Evolutionary conservation across 1,139 yeast species (phyloP).

Genomic region (Yamadazyma diddensiae): DNA sequence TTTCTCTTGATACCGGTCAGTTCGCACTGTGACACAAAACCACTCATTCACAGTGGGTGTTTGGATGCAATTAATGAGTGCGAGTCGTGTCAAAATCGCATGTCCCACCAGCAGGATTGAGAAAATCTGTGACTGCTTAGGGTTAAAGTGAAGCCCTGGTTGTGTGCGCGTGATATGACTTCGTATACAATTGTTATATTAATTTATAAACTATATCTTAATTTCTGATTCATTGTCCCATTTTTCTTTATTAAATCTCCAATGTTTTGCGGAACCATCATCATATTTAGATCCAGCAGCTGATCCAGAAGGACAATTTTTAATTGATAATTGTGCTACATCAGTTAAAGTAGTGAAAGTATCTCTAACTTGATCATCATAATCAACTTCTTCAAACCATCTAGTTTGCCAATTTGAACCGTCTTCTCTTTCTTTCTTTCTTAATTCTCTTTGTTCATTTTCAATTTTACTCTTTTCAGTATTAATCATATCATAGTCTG

Average conservation of each 20-base stretch:
- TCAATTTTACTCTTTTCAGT: constrained; percentile 75
- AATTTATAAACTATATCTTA: constrained; percentile 21
- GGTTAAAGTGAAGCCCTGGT: constrained; percentile 5
- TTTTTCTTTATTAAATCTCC: constrained; percentile 60
- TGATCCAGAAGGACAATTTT: constrained; percentile 69
- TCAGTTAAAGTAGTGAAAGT: constrained; percentile 49
- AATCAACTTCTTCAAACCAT: constrained; percentile 69
- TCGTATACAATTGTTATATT: background rate
- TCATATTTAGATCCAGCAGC: constrained; percentile 50
- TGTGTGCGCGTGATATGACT: constrained; percentile 5
- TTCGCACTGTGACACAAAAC: constrained; percentile 8
- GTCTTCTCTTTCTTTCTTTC: constrained; percentile 64
- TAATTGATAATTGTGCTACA: constrained; percentile 54
- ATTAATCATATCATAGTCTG: constrained; percentile 73
- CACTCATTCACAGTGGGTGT: constrained; percentile 5
- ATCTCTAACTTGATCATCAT: constrained; percentile 23
- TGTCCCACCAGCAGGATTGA: background rate
- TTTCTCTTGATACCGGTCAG: constrained; percentile 9
- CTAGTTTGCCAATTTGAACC: constrained; percentile 69
- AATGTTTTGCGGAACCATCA: constrained; percentile 51
- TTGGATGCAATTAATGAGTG: constrained; percentile 3
- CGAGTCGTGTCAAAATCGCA: constrained; percentile 2
- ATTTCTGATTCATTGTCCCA: constrained; percentile 65
- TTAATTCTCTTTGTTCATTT: constrained; percentile 75
- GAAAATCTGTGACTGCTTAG: constrained; percentile 2